Evolutionary conservation across 2,329 filamentous ascomycete species (phyloP).

Genomic region (Truncatella angustata): DNA sequence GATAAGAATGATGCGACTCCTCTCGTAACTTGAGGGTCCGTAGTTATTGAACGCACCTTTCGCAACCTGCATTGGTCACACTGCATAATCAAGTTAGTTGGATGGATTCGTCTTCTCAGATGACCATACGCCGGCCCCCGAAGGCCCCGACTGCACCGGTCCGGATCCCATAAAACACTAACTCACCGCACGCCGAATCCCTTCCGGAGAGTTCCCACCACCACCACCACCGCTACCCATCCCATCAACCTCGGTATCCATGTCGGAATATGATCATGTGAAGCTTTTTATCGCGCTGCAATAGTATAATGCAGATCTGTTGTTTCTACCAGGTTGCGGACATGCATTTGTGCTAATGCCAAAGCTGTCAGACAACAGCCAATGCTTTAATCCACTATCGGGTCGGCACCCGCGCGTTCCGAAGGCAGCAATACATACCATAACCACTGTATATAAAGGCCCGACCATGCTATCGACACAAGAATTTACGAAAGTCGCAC

Average conservation of each 20-base stretch:
- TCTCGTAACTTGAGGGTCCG: no score
- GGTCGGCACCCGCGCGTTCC: slow-evolving; percentile 35
- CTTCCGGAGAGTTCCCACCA: slow-evolving; percentile 32
- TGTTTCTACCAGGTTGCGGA: background rate
- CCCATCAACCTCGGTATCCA: slow-evolving; percentile 26
- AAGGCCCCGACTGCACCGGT: slow-evolving; percentile 32
- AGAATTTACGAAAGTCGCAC: no score
- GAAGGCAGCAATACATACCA: slow-evolving; percentile 16
- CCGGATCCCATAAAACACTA: slow-evolving; percentile 13
- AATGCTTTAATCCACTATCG: slow-evolving; percentile 5
- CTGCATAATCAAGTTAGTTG: slow-evolving; percentile 26
- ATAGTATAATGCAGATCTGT: background rate
- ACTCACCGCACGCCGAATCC: slow-evolving; percentile 38
- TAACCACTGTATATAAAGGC: background rate
- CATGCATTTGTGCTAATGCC: background rate
- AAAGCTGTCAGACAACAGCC: background rate
- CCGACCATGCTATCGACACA: no score
- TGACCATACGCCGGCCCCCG: slow-evolving; percentile 34
- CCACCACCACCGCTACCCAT: no score
- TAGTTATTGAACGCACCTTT: slow-evolving; percentile 28
- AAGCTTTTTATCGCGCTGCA: no score
- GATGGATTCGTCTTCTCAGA: background rate
- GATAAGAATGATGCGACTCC: no score
- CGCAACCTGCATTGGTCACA: slow-evolving; percentile 38
- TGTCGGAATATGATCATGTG: slow-evolving; percentile 4